These are phyloP conservation scores for Aspergillus proliferans DNA, from an alignment of 2,329 filamentous ascomycete species.

Conservation along the genomic window DNA sequence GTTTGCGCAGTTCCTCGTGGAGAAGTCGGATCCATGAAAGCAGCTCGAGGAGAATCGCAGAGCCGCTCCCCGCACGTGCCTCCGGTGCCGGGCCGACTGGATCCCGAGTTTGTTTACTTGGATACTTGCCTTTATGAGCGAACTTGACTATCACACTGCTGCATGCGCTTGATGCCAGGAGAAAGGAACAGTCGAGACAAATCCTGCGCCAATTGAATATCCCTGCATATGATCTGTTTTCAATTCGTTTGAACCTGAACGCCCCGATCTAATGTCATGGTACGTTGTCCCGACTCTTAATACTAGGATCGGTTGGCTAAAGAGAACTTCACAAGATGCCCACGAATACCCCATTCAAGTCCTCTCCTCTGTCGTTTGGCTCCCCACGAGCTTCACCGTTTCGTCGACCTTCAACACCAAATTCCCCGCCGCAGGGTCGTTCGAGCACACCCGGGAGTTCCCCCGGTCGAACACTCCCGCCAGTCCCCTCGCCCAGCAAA, in stretches of 20 bases:
- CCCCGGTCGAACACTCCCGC: constrained; percentile 36
- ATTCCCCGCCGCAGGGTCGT: constrained; percentile 52
- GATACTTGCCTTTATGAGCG: too few relatives aligned
- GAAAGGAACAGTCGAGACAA: too few relatives aligned
- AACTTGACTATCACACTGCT: background rate
- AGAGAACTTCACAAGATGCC: background rate
- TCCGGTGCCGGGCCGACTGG: constrained; percentile 16
- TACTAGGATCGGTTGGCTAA: too few relatives aligned
- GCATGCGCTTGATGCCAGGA: too few relatives aligned
- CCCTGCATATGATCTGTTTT: too few relatives aligned
- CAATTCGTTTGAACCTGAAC: too few relatives aligned
- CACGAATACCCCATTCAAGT: constrained; percentile 57
- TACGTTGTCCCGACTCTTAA: too few relatives aligned
- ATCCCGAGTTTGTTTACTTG: constrained; percentile 15
- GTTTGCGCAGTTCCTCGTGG: background rate
- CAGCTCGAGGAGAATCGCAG: background rate
- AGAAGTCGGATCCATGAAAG: background rate
- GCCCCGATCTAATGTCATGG: too few relatives aligned
- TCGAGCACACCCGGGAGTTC: constrained; percentile 45
- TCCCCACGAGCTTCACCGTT: constrained; percentile 66
- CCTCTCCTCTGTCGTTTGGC: constrained; percentile 65
- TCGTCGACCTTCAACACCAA: constrained; percentile 58
- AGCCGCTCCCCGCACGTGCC: constrained; percentile 11
- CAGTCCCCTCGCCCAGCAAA: constrained; percentile 42
- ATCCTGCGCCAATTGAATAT: too few relatives aligned